Base-by-base conservation (phyloP, 257 asterid species). In the Jasminum sambac region DNA sequence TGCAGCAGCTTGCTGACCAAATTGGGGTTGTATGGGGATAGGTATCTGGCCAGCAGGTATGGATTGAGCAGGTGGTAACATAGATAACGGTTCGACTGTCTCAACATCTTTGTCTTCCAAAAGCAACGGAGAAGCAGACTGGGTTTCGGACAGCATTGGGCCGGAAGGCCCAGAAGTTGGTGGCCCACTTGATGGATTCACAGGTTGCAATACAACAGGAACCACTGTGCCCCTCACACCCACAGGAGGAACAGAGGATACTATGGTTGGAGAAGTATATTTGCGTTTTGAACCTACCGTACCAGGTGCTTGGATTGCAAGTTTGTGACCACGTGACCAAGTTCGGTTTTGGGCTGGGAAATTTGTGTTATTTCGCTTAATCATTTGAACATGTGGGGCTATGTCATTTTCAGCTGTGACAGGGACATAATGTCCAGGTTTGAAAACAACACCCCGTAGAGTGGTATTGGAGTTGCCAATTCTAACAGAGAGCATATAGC, bases 381-480 rank as follows among this genome's bases (percentile, higher is more conserved):
- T 26, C 78, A 74, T 74, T 59, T 59, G 69, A 46, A 68, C 78
- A n/a, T 74, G 68, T 23, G 78, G 78, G 23, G 72, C 78, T 4
- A 74, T 60, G 52, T 74, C 78, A 43, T 60, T 74, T 60, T 21
- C 78, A 66, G 68, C 68, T 42, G 78, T 66, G 23, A 74, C 63
- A 5, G 78, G 78, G 36, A 64, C 63, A 60, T 55, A 74, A 25
- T 55, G 43, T 4, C 73, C 78, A 6, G 73, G 73, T 30, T 67
- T 65, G 60, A 74, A 74, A 52, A 74, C 63, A 16, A 67, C 55
- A 21, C 78, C 78, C 40, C 73, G 64, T 50, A 74, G 61, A 4
- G 19, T 26, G 25, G 52, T 42, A 41, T 43, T 34, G 12, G 12
- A 55, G 63, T 74, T 74, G 24, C 68, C 78, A 43, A 74, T 39